phyloP scores from a whole-genome alignment of 805 yeast species.

The Cyberlindnera veronae region DNA sequence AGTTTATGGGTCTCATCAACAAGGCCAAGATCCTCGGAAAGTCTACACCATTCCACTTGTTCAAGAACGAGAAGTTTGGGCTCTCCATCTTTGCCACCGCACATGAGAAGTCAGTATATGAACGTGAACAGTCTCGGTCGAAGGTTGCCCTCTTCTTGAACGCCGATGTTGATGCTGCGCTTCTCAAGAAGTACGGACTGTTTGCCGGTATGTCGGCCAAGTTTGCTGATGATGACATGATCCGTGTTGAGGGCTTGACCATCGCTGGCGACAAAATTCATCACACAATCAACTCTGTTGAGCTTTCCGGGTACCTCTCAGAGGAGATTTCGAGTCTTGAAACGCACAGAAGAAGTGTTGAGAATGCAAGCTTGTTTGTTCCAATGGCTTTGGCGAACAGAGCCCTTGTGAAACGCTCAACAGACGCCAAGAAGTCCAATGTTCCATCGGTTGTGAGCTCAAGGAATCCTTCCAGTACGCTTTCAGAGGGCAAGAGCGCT shows the following conservation, averaged over 20 bases:
- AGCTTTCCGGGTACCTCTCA: conserved; percentile 35
- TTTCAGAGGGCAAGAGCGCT: conserved; percentile 3
- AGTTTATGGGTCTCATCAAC: conserved; percentile 53
- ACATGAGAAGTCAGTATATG: conserved; percentile 54
- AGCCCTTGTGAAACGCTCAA: conserved; percentile 5
- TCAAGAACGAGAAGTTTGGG: conserved; percentile 45
- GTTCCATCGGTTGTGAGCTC: conserved; percentile 3
- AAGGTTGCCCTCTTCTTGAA: conserved; percentile 68
- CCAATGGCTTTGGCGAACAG: conserved; percentile 12
- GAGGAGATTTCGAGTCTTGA: conserved; percentile 35
- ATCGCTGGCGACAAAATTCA: conserved; percentile 21
- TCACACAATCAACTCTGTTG: conserved; percentile 28
- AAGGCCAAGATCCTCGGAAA: conserved; percentile 75
- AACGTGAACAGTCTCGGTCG: conserved; percentile 53
- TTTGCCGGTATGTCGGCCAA: conserved; percentile 48
- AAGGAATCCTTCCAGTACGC: conserved; percentile 12
- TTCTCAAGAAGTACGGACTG: conserved; percentile 37
- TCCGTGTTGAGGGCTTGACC: conserved; percentile 25
- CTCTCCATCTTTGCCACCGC: conserved; percentile 60
- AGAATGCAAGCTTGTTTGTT: conserved; percentile 9
- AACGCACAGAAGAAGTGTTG: conserved; percentile 15
- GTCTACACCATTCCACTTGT: conserved; percentile 82
- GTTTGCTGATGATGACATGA: conserved; percentile 33
- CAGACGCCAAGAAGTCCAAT: neutral
- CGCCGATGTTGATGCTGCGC: conserved; percentile 36